Evolutionary conservation across 1,139 yeast species (phyloP).

Genomic region (Geotrichum aggregatum): DNA sequence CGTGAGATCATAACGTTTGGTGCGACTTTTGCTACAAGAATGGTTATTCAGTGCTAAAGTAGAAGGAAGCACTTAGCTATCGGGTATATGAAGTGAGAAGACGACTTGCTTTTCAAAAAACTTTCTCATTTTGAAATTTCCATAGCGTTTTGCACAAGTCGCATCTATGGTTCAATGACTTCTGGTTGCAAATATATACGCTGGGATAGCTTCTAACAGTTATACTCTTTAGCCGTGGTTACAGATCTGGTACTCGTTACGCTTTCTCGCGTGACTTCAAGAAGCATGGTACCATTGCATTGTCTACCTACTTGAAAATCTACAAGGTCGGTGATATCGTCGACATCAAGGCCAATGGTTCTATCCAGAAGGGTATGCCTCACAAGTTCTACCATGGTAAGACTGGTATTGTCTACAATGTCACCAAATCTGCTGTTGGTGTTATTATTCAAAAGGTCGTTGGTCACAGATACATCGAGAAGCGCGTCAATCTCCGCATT

Average conservation of each 20-base stretch:
- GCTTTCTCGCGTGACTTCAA: conserved; percentile 99
- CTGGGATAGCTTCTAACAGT: conserved; percentile 7
- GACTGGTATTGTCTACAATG: conserved; percentile 98
- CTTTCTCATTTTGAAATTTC: no score
- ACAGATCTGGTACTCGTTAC: conserved; percentile 99
- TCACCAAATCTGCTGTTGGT: conserved; percentile 97
- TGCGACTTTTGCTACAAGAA: no score
- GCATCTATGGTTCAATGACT: no score
- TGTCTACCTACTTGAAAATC: conserved; percentile 94
- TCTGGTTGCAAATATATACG: no score
- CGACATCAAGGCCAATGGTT: conserved; percentile 97
- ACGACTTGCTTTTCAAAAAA: no score
- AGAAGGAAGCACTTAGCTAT: no score
- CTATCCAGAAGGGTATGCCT: conserved; percentile 99
- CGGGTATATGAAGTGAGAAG: no score
- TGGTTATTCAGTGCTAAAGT: no score
- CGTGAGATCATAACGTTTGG: no score
- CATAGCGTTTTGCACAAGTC: no score
- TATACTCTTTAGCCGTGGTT: conserved; percentile 70
- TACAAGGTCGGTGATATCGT: conserved; percentile 99
- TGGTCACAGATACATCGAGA: conserved; percentile 98
- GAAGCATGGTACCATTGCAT: conserved; percentile 91
- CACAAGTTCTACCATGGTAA: conserved; percentile 99
- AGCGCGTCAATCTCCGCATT: conserved; percentile 96
- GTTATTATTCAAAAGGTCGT: conserved; percentile 96